These are phyloP conservation scores for Dioscorea cayenensis DNA, from an alignment of 116 monocot species.

Conservation along the genomic window DNA sequence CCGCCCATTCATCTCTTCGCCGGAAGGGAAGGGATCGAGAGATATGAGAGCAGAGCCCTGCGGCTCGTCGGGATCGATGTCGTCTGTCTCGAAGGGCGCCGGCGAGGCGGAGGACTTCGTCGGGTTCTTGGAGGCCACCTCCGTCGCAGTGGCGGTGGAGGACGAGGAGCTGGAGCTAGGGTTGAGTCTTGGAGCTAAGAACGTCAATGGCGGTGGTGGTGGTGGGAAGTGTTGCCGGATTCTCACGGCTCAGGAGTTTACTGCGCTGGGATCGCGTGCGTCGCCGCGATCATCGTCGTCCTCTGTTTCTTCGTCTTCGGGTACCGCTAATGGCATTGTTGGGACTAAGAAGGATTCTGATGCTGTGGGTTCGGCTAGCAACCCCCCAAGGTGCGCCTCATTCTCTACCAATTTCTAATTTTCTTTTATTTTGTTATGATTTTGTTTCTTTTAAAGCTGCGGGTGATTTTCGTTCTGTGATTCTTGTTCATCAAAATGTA, in stretches of 20 bases:
- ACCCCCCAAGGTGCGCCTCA: conserved; percentile 16
- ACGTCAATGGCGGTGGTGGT: conserved; percentile 1
- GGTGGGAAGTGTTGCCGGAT: conserved; percentile 21
- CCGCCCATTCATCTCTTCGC: neutral
- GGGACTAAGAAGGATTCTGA: conserved; percentile 20
- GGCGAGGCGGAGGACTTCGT: conserved; percentile 5
- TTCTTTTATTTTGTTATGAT: neutral
- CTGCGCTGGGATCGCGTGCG: conserved; percentile 20
- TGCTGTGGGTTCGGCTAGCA: conserved; percentile 9
- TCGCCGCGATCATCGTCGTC: conserved; percentile 27
- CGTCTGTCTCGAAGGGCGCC: neutral
- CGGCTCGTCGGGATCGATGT: conserved; percentile 1
- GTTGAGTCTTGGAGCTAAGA: conserved; percentile 38
- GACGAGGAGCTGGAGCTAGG: conserved; percentile 53
- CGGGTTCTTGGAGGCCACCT: conserved; percentile 1
- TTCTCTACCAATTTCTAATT: neutral
- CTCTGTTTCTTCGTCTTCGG: conserved; percentile 43
- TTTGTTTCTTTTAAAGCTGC: neutral
- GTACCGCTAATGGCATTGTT: neutral
- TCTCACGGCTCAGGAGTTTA: conserved; percentile 49
- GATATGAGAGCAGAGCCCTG: neutral
- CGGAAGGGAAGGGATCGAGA: neutral
- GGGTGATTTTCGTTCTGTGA: too few species aligned
- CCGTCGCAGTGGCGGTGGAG: conserved; percentile 6
- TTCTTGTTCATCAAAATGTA: too few species aligned